Evolutionary conservation across 345 rosid species (phyloP).

Genomic region (Tarenaya hassleriana): DNA sequence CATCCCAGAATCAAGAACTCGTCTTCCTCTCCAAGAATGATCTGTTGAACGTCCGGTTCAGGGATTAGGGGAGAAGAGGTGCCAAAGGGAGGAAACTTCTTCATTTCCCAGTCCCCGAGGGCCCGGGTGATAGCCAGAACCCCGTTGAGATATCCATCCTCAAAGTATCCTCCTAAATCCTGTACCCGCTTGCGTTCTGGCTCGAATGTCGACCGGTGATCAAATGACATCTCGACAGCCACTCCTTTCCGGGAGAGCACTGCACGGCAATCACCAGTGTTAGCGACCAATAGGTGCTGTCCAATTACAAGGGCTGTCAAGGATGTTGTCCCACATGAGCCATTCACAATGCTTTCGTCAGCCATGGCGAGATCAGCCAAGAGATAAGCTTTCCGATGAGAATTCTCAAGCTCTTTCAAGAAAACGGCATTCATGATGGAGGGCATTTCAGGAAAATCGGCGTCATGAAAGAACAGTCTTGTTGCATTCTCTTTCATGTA

Average conservation of each 20-base stretch:
- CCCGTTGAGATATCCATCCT: slow-evolving; percentile 41
- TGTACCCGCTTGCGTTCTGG: too few relatives aligned
- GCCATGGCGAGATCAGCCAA: slow-evolving; percentile 71
- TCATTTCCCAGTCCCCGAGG: slow-evolving; percentile 87
- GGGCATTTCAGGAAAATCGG: slow-evolving; percentile 44
- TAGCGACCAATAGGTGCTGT: slow-evolving; percentile 39
- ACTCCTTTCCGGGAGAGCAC: slow-evolving; percentile 29
- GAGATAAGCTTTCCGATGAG: slow-evolving; percentile 54
- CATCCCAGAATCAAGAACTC: slow-evolving; percentile 88
- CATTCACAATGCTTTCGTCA: slow-evolving; percentile 53
- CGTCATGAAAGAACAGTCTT: slow-evolving; percentile 62
- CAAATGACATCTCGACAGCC: too few relatives aligned
- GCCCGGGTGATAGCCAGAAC: slow-evolving; percentile 65
- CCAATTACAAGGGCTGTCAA: slow-evolving; percentile 53
- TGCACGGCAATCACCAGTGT: slow-evolving; percentile 35
- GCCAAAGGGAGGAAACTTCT: slow-evolving; percentile 54
- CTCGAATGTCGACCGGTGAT: too few relatives aligned
- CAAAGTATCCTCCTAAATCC: too few relatives aligned
- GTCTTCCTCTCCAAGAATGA: slow-evolving; percentile 61
- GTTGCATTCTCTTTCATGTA: slow-evolving; percentile 60
- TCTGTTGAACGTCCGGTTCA: slow-evolving; percentile 64
- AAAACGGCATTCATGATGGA: slow-evolving; percentile 46
- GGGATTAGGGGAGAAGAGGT: slow-evolving; percentile 61
- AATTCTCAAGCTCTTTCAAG: slow-evolving; percentile 49
- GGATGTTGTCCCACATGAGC: slow-evolving; percentile 81